Percentiles rank a stretch among this genome's conserved stretches.
phyloP scores from a whole-genome alignment of 768 basidiomycete genomes.

The Pluteus cervinus region DNA sequence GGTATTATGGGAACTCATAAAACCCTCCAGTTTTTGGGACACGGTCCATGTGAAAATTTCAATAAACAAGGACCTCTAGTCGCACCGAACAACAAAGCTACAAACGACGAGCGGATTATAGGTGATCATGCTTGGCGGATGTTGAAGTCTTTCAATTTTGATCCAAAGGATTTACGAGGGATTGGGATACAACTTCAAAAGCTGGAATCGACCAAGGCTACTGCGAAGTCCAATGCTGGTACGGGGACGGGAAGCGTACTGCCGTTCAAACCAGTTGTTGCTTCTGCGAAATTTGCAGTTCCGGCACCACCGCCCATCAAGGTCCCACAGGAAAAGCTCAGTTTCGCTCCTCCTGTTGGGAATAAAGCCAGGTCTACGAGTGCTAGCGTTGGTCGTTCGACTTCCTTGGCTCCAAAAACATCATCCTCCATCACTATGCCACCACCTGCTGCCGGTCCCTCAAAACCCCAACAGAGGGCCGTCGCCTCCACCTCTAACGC shows the following conservation, averaged over 20 bases:
- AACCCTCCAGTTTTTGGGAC: conserved; percentile 73
- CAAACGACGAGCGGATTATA: conserved; percentile 66
- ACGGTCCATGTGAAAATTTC: conserved; percentile 79
- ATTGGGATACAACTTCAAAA: conserved; percentile 90
- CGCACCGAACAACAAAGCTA: conserved; percentile 58
- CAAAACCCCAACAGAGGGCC: no score
- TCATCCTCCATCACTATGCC: no score
- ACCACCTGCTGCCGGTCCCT: no score
- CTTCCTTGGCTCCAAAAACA: no score
- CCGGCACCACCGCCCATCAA: no score
- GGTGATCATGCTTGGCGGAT: conserved; percentile 74
- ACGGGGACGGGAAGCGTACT: no score
- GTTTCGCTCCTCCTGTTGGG: no score
- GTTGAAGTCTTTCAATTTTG: conserved; percentile 66
- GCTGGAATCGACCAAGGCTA: conserved; percentile 50
- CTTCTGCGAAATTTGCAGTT: no score
- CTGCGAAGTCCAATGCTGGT: conserved; percentile 20
- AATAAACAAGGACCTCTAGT: conserved; percentile 65
- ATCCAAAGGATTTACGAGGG: conserved; percentile 84
- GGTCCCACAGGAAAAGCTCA: no score
- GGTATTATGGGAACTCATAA: not conserved
- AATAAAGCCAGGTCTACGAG: no score
- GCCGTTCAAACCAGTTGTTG: conserved; percentile 46
- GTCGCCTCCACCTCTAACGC: no score
- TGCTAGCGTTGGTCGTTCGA: no score